Percentiles rank a stretch among this genome's conserved stretches.
Conservation (phyloP, 1,284 basidiomycete genomes). For the Cryptococcus sp. region DNA sequence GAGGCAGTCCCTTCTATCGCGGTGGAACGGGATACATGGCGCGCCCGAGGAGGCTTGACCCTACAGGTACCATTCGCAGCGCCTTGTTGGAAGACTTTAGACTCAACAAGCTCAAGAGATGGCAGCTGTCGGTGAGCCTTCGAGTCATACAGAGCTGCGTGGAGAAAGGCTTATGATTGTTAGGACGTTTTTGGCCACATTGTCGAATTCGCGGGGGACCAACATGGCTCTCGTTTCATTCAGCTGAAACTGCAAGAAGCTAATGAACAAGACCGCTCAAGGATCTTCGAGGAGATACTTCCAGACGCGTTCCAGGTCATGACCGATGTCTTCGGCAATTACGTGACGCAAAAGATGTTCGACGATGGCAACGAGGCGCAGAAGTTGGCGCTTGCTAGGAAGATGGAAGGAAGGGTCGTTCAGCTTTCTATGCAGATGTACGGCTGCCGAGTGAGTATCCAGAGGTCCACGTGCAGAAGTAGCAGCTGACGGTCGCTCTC, state of each 20-base stretch:
- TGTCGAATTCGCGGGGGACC: conserved; percentile 91
- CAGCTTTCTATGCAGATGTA: conserved; percentile 89
- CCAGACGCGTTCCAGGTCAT: conserved; percentile 79
- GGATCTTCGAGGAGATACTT: conserved; percentile 87
- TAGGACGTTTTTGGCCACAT: conserved; percentile 79
- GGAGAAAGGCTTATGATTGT: no score
- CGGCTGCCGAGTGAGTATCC: conserved; percentile 68
- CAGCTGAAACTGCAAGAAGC: conserved; percentile 80
- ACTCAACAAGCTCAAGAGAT: conserved; percentile 70
- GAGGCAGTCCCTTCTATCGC: conserved; percentile 40
- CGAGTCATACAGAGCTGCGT: neutral
- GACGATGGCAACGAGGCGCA: conserved; percentile 82
- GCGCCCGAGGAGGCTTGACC: conserved; percentile 18
- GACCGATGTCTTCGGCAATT: conserved; percentile 96
- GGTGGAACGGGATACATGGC: conserved; percentile 4
- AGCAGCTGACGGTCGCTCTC: neutral
- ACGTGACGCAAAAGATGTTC: conserved; percentile 92
- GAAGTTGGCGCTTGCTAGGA: conserved; percentile 67
- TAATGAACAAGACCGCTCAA: conserved; percentile 72
- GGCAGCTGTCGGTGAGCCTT: conserved; percentile 70
- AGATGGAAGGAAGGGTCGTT: conserved; percentile 79
- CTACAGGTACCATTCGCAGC: conserved; percentile 8
- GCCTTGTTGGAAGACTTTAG: conserved; percentile 75
- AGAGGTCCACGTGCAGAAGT: no score
- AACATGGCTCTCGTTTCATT: conserved; percentile 88